A percentile compares a stretch with the other conserved stretches of the same genome.
phyloP scores from a whole-genome alignment of 176 grass and related monocot genomes.

The Neostapfia colusana region DNA sequence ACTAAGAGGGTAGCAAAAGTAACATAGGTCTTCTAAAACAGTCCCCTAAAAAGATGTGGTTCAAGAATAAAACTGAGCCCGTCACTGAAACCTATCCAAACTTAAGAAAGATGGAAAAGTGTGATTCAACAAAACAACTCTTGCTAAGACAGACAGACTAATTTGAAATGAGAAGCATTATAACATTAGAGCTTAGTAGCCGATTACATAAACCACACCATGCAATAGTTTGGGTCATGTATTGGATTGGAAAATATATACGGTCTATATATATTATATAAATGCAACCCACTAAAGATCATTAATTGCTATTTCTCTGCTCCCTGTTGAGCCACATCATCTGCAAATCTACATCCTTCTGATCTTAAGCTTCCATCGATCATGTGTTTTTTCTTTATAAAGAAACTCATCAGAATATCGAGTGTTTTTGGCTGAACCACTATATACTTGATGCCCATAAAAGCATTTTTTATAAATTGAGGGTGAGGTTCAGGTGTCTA shows the following conservation, averaged over 20 bases:
- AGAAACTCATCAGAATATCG: neutral
- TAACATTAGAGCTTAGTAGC: neutral
- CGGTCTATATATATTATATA: neutral
- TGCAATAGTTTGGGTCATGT: neutral
- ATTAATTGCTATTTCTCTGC: too few relatives aligned
- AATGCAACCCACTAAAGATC: too few relatives aligned
- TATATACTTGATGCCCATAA: neutral
- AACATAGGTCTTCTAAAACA: neutral
- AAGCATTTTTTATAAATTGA: neutral
- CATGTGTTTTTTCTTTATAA: neutral
- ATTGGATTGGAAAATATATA: neutral
- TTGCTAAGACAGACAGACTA: neutral
- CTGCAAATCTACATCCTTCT: too few relatives aligned
- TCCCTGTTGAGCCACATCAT: too few relatives aligned
- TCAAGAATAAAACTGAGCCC: conserved; percentile 1
- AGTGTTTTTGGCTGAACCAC: neutral
- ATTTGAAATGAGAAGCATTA: conserved; percentile 14
- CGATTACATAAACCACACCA: conserved; percentile 4
- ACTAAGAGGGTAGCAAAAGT: conserved; percentile 8
- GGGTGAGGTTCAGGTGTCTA: neutral
- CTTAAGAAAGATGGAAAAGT: neutral
- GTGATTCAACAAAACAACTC: neutral
- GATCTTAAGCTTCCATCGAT: neutral
- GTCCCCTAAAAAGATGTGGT: neutral
- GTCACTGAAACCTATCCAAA: neutral